phyloP scores from a whole-genome alignment of 805 yeast species.

The Pichia paraexigua region DNA sequence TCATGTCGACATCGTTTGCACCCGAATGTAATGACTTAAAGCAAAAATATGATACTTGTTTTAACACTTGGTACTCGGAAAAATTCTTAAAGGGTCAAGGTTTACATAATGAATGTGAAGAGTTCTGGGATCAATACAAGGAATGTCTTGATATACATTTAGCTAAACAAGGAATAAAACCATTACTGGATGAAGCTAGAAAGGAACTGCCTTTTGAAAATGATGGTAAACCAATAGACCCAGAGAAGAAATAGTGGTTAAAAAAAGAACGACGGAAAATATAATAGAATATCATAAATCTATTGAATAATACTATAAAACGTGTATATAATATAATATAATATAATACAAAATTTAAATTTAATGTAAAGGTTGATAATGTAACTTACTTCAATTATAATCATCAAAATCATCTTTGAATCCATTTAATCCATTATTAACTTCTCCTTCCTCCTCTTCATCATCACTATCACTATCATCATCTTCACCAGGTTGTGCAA shows the following conservation, averaged over 20 bases:
- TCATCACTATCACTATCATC: slow-evolving; percentile 30
- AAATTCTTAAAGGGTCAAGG: slow-evolving; percentile 60
- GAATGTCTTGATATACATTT: slow-evolving; percentile 74
- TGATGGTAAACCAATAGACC: slow-evolving; percentile 40
- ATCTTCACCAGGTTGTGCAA: slow-evolving; percentile 70
- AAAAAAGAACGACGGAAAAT: too few species aligned
- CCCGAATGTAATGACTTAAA: slow-evolving; percentile 92
- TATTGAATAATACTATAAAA: background rate
- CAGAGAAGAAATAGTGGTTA: background rate
- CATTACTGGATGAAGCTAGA: slow-evolving; percentile 81
- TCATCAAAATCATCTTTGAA: slow-evolving; percentile 27
- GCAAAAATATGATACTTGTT: slow-evolving; percentile 83
- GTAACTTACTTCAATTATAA: slow-evolving; percentile 20
- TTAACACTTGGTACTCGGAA: slow-evolving; percentile 92
- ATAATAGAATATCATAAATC: too few species aligned
- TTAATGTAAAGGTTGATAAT: background rate
- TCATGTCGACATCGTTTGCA: slow-evolving; percentile 84
- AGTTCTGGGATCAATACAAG: slow-evolving; percentile 79
- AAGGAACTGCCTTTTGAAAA: slow-evolving; percentile 82
- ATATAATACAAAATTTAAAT: background rate
- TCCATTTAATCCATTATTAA: background rate
- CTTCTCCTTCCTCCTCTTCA: background rate
- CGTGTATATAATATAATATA: background rate
- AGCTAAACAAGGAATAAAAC: slow-evolving; percentile 66
- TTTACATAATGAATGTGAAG: slow-evolving; percentile 79